These are phyloP conservation scores for Camellia japonica DNA, from an alignment of 148 eudicot species.

Conservation along the genomic window DNA sequence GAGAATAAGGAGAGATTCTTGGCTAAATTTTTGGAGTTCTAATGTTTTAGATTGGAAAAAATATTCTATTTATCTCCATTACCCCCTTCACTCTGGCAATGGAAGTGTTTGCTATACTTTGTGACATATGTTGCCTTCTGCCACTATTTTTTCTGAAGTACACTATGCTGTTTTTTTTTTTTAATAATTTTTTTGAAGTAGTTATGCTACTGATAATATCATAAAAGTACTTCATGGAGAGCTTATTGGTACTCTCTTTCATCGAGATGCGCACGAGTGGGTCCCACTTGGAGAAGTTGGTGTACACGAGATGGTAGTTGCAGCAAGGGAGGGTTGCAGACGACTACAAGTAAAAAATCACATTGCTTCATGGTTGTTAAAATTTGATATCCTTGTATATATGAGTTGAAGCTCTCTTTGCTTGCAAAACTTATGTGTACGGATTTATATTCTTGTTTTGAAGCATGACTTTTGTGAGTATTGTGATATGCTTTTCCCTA, in stretches of 20 bases:
- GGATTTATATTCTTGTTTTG: neutral
- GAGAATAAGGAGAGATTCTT: too few relatives aligned
- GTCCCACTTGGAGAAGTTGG: slow-evolving; percentile 49
- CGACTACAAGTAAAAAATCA: slow-evolving; percentile 65
- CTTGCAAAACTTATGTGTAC: neutral
- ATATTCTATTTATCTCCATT: too few relatives aligned
- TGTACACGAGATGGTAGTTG: slow-evolving; percentile 83
- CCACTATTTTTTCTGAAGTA: neutral
- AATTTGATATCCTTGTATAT: slow-evolving; percentile 1
- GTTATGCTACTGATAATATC: slow-evolving; percentile 68
- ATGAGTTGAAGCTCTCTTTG: neutral
- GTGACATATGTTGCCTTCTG: neutral
- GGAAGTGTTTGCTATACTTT: slow-evolving; percentile 7
- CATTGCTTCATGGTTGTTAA: neutral
- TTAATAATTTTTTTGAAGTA: slow-evolving; percentile 38
- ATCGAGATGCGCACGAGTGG: slow-evolving; percentile 69
- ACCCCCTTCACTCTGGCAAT: too few relatives aligned
- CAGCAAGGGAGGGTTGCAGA: slow-evolving; percentile 86
- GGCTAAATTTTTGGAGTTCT: too few relatives aligned
- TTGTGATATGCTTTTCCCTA: slow-evolving; percentile 15
- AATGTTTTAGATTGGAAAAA: too few relatives aligned
- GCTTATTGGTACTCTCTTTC: slow-evolving; percentile 82
- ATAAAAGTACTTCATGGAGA: slow-evolving; percentile 73
- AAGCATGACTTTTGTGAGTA: neutral
- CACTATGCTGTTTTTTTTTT: neutral